Evolutionary conservation across 164 flowering plant genomes (phyloP).

Genomic region (Malania oleifera): DNA sequence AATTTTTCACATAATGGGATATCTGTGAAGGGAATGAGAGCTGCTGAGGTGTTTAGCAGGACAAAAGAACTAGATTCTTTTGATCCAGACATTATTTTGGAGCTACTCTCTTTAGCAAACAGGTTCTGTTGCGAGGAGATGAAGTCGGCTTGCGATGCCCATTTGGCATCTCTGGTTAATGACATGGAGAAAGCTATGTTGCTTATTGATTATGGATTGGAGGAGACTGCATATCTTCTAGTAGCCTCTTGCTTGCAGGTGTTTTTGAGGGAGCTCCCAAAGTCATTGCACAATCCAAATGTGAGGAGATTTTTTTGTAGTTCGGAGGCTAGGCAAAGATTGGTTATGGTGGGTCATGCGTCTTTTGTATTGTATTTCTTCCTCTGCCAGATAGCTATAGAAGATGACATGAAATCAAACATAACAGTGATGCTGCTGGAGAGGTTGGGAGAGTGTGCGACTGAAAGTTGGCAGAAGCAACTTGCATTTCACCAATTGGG

Average conservation of each 20-base stretch:
- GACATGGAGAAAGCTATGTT: conserved; percentile 50
- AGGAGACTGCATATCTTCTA: conserved; percentile 58
- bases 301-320: conserved; percentile 52
- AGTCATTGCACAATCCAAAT: conserved; percentile 34
- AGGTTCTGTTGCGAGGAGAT: conserved; percentile 75
- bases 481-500: conserved; percentile 73
- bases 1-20: conserved; percentile 55
- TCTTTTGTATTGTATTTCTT: conserved; percentile 70
- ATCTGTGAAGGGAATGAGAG: conserved; percentile 60
- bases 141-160: conserved; percentile 62
- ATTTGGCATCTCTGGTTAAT: conserved; percentile 50
- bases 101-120: conserved; percentile 63
- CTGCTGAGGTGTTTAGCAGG: conserved; percentile 57
- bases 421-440: conserved; percentile 56
- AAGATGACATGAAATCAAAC: conserved; percentile 51
- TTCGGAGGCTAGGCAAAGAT: conserved; percentile 42
- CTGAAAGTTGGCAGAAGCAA: conserved; percentile 55
- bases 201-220: conserved; percentile 68
- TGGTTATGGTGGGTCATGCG: conserved; percentile 47
- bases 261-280: conserved; percentile 65
- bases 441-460: conserved; percentile 62
- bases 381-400: conserved; percentile 71
- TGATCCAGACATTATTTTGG: conserved; percentile 48
- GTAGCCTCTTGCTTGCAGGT: conserved; percentile 80
- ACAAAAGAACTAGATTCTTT: conserved; percentile 43